phyloP scores from a whole-genome alignment of 345 rosid species.

The Isatis tinctoria region DNA sequence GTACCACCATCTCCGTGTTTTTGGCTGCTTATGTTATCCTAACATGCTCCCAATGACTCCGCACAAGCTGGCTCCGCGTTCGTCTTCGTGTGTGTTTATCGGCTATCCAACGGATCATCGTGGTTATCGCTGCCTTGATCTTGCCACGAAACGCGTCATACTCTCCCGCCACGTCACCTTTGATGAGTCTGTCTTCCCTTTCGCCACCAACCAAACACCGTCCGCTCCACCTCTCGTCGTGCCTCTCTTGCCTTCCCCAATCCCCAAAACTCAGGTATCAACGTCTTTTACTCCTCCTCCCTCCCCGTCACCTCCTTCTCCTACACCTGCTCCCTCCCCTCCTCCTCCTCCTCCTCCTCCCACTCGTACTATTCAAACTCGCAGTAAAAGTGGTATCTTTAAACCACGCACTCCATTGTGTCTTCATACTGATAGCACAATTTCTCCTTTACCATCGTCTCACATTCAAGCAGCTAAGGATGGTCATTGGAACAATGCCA shows the following conservation, averaged over 20 bases:
- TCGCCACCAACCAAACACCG: too few relatives aligned
- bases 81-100: background rate
- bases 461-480: background rate
- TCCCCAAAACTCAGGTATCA: too few relatives aligned
- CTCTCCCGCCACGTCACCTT: background rate
- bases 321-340: too few relatives aligned
- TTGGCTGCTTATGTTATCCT: background rate
- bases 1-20: background rate
- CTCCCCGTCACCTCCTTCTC: too few relatives aligned
- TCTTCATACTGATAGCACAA: background rate
- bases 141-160: background rate
- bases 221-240: too few relatives aligned
- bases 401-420: background rate
- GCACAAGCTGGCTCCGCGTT: background rate
- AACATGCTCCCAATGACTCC: rapidly evolving
- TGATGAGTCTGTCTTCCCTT: too few relatives aligned
- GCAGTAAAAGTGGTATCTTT: background rate
- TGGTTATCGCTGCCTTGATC: background rate
- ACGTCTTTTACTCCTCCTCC: too few relatives aligned
- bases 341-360: too few relatives aligned
- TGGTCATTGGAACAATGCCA: too few relatives aligned
- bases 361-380: too few relatives aligned
- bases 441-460: background rate
- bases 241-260: too few relatives aligned
- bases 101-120: background rate